A percentile compares a stretch with the other conserved stretches of the same genome.
Conservation (phyloP, 148 eudicot species). For the Chenopodium berlandieri region DNA sequence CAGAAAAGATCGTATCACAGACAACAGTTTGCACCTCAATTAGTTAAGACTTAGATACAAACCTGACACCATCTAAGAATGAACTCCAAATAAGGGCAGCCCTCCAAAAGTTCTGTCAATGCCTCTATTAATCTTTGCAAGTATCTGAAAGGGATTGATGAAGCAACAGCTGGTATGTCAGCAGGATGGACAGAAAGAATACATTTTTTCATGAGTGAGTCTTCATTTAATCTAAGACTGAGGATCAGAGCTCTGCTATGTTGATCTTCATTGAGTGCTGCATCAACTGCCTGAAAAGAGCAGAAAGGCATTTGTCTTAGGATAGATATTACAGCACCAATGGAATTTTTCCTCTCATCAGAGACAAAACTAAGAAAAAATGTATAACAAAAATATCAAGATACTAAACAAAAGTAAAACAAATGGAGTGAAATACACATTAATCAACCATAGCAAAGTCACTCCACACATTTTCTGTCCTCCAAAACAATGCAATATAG, state of each 20-base stretch:
- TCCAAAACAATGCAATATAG: not conserved
- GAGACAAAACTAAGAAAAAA: not conserved
- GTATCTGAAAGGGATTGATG: conserved; percentile 70
- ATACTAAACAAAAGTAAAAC: too few relatives aligned
- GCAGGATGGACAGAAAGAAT: conserved; percentile 63
- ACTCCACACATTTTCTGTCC: not conserved
- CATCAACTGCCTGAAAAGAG: conserved; percentile 75
- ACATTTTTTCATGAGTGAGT: conserved; percentile 67
- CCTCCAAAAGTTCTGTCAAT: conserved; percentile 78
- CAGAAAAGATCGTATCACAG: not conserved
- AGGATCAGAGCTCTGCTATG: conserved; percentile 78
- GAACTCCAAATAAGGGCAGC: conserved; percentile 81
- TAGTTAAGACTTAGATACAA: conserved; percentile 8
- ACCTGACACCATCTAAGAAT: conserved; percentile 96
- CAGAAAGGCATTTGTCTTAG: not conserved
- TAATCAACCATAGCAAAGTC: not conserved
- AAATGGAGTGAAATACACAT: not conserved
- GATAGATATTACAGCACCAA: too few relatives aligned
- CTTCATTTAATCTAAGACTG: conserved; percentile 87
- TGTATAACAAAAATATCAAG: not conserved
- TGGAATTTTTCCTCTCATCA: not conserved
- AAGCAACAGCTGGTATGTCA: conserved; percentile 76
- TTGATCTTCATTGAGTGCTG: conserved; percentile 72
- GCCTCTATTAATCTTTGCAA: conserved; percentile 83
- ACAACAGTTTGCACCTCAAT: not conserved